phyloP scores from a whole-genome alignment of 495 filamentous ascomycete genomes.

The Annulohypoxylon maeteangense region DNA sequence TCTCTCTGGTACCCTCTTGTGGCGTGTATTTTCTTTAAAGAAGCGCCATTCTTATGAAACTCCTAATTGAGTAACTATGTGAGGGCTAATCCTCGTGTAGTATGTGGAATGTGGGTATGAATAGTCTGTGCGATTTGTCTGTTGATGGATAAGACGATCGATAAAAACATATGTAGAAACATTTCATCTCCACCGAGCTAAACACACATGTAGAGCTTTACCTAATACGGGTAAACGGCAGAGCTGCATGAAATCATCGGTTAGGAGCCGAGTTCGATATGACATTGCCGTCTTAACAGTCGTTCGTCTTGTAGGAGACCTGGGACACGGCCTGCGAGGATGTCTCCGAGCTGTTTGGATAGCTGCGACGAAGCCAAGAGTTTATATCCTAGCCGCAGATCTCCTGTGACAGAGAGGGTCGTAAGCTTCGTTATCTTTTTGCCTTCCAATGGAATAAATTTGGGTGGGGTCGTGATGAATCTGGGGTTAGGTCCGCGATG shows the following conservation, averaged over 20 bases:
- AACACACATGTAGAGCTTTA: neutral
- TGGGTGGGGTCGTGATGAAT: conserved; percentile 19
- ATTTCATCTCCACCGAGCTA: neutral
- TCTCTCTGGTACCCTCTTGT: neutral
- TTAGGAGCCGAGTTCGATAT: conserved; percentile 1
- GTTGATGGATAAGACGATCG: conserved; percentile 30
- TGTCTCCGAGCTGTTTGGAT: conserved; percentile 22
- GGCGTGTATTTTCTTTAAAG: neutral
- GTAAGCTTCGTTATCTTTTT: conserved; percentile 11
- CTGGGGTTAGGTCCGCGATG: conserved; percentile 23
- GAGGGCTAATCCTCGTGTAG: neutral
- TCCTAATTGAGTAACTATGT: conserved; percentile 14
- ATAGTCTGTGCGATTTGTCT: conserved; percentile 24
- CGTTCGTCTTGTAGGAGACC: neutral
- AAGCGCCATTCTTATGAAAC: conserved; percentile 7
- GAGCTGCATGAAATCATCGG: neutral
- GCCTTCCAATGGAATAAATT: conserved; percentile 12
- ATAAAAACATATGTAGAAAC: conserved; percentile 10
- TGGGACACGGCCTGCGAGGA: conserved; percentile 15
- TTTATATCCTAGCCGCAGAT: conserved; percentile 39
- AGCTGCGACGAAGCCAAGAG: conserved; percentile 38
- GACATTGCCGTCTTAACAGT: neutral
- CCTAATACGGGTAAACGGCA: neutral
- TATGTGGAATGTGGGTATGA: conserved; percentile 18
- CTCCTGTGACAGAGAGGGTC: conserved; percentile 22